Conservation (phyloP, 306 rosid genomes). For the Pueraria montana region DNA sequence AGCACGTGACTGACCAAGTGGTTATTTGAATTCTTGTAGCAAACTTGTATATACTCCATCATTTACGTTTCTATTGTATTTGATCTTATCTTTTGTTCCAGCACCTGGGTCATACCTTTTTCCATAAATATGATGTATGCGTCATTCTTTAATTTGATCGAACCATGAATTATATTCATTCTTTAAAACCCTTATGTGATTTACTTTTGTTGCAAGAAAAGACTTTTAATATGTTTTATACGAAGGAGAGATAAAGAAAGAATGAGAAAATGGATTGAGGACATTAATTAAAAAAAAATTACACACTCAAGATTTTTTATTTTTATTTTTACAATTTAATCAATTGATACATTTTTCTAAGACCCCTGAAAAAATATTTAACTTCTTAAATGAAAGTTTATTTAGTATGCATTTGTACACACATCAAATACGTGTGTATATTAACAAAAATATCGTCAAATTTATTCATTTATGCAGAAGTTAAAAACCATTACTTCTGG, state of each 20-base stretch:
- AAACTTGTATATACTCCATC: neutral
- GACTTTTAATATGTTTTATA: neutral
- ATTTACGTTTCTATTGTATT: neutral
- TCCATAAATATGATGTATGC: neutral
- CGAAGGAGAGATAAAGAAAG: too few relatives aligned
- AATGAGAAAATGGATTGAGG: too few relatives aligned
- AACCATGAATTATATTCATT: neutral
- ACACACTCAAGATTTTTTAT: too few relatives aligned
- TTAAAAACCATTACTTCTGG: too few relatives aligned
- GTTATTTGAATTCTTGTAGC: neutral
- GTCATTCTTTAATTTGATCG: neutral
- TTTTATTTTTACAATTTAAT: too few relatives aligned
- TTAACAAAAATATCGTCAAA: too few relatives aligned
- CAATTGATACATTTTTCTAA: too few relatives aligned
- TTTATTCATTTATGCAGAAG: too few relatives aligned
- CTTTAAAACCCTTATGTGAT: neutral
- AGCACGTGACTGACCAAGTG: neutral
- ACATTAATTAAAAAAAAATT: too few relatives aligned
- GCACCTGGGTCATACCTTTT: constrained; percentile 1
- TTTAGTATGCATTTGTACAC: neutral
- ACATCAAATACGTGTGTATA: too few relatives aligned
- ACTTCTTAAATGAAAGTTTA: neutral
- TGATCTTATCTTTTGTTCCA: neutral
- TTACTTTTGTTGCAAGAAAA: neutral
- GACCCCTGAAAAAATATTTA: too few relatives aligned